phyloP scores from a whole-genome alignment of 2,329 filamentous ascomycete genomes.

The Venturia nashicola region DNA sequence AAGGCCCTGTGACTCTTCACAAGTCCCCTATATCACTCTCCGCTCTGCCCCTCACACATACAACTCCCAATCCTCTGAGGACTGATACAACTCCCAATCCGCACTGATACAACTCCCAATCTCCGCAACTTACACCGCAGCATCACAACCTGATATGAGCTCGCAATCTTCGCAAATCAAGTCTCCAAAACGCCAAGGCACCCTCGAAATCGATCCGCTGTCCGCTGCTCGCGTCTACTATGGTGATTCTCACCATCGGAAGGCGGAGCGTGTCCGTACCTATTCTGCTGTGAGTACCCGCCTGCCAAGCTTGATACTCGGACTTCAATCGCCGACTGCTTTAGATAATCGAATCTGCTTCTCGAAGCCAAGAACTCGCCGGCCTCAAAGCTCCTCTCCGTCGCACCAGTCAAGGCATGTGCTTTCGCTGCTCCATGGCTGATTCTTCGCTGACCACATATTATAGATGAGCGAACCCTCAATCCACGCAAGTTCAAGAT shows the following conservation, averaged over 20 bases:
- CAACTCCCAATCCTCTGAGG: not conserved
- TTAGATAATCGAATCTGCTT: conserved; percentile 12
- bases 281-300: conserved; percentile 40
- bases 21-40: not conserved
- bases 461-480: conserved; percentile 57
- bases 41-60: not conserved
- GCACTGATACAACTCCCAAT: too few relatives aligned
- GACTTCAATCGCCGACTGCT: not conserved
- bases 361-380: conserved; percentile 10
- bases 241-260: conserved; percentile 35
- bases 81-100: not conserved
- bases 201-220: conserved; percentile 38
- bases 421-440: not conserved
- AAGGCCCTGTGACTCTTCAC: not conserved
- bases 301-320: not conserved
- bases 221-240: conserved; percentile 49
- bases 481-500: conserved; percentile 71
- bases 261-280: conserved; percentile 37
- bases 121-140: not conserved
- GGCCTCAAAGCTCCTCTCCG: conserved; percentile 13
- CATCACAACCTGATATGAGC: conserved; percentile 2
- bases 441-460: not conserved
- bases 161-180: not conserved
- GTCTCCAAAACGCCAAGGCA: conserved; percentile 3
- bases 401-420: conserved; percentile 21